Conservation (phyloP, 768 basidiomycete species). For the Scleroderma bovista region DNA sequence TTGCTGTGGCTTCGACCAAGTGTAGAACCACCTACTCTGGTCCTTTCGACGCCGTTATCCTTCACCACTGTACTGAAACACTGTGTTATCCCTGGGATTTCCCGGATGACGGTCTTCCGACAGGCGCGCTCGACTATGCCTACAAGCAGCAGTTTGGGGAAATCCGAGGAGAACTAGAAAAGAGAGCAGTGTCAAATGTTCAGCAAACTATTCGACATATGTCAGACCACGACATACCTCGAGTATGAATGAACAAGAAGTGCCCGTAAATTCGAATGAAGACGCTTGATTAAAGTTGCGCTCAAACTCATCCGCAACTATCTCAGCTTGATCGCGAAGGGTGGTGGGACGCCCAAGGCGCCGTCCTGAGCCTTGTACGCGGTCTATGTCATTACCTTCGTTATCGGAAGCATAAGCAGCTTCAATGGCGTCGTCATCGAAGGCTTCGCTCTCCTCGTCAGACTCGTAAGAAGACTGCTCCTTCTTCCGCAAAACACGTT, state of each 20-base stretch:
- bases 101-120: constrained; percentile 76
- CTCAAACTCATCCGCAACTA: constrained; percentile 49
- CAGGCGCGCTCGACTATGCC: constrained; percentile 90
- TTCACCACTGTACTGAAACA: constrained; percentile 65
- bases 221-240: constrained; percentile 55
- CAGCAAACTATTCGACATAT: neutral
- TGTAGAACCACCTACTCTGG: constrained; percentile 32
- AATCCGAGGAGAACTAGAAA: constrained; percentile 75
- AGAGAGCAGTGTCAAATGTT: neutral
- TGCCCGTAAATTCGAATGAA: constrained; percentile 64
- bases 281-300: constrained; percentile 58
- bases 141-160: constrained; percentile 90
- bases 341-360: constrained; percentile 17
- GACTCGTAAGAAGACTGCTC: constrained; percentile 73
- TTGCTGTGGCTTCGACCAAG: neutral
- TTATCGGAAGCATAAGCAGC: constrained; percentile 51
- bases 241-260: constrained; percentile 71
- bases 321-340: constrained; percentile 38
- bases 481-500: constrained; percentile 63
- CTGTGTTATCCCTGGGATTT: constrained; percentile 83
- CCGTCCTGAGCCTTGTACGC: constrained; percentile 18
- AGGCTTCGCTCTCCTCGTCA: constrained; percentile 42
- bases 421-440: constrained; percentile 55
- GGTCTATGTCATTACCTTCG: constrained; percentile 34
- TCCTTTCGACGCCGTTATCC: constrained; percentile 47